Percentiles rank a stretch among this genome's conserved stretches.
Evolutionary conservation across 106 monocot species (phyloP).

Genomic region (Posidonia australis): DNA sequence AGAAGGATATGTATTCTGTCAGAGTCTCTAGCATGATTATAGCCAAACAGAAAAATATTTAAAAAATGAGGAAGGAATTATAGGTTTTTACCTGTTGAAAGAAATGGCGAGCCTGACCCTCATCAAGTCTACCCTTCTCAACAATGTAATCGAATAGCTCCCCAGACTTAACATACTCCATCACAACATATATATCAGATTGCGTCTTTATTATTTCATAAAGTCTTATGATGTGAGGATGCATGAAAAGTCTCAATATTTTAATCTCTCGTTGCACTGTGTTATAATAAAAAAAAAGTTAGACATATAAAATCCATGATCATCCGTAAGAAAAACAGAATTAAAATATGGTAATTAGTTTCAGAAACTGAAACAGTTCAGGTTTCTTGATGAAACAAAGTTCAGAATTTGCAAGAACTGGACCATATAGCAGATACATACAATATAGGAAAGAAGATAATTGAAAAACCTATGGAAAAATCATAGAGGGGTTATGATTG

Average conservation of each 20-base stretch:
- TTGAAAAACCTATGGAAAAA: no score
- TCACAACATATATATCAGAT: conserved; percentile 22
- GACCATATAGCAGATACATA: no score
- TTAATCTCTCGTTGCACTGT: conserved; percentile 23
- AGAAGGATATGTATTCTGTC: no score
- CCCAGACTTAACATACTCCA: conserved; percentile 20
- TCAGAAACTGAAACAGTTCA: no score
- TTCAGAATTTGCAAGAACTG: no score
- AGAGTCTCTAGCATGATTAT: no score
- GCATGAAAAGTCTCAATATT: conserved; percentile 26
- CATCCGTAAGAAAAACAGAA: no score
- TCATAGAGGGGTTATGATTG: no score
- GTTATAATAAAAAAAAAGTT: not conserved
- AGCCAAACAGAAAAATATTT: not conserved
- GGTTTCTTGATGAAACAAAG: no score
- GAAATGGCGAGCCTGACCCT: conserved; percentile 16
- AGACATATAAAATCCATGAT: no score
- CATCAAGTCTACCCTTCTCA: conserved; percentile 23
- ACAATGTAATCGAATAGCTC: conserved; percentile 29
- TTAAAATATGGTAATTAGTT: no score
- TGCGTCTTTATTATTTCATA: conserved; percentile 25
- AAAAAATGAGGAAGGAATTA: not conserved
- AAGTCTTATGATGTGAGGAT: conserved; percentile 22
- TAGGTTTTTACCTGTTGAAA: conserved; percentile 19
- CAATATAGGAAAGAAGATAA: no score